Evolutionary conservation across 805 yeast species (phyloP), one percentile per base, ranked within the genome.

Genomic region (Zygoascus tannicola): DNA sequence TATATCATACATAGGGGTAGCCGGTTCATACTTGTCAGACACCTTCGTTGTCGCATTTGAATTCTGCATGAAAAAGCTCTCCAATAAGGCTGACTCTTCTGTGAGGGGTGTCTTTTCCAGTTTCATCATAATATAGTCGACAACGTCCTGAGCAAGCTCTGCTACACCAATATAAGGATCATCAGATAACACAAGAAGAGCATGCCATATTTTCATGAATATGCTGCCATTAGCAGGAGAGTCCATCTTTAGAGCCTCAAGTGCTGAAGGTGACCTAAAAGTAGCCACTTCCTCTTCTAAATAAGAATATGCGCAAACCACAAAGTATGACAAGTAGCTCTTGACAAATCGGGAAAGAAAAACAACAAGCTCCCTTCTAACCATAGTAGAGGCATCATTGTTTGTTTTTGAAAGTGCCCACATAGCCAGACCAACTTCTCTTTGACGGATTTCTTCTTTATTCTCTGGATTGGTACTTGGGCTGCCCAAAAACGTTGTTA

Each of bases 91-190:
- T 8, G 81, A 88, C 3, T 80, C 69, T 1, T 74, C 80, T 0
- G 80, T 76, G 28, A 90, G 57, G 36, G 78, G 80, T 48, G 85
- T 73, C 40, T 80, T 78, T 48, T 77, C 73, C 42, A 90, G 64
- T 46, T 76, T 74, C 40, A 75, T 56, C 60, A 84, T 66, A 19
- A 87, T 78, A 48, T 72, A 77, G 59, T 87, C 97, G 16, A 86
- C 80, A 12, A 86, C 73, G 22, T 74, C 76, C 44, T 79, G 80
- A 0, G 96, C 90, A 47, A 76, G 69, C 39, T 74, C 74, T 46
- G 75, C 77, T 4, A 88, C 87, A 60, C 86, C 95, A 30, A 74
- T 65, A 60, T 82, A 92, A 0, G 97, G 95, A 61, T 92, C 98
- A 50, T 82, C 87, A 1, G 94, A 75, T 22, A 86, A 63, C 22